phyloP scores from a whole-genome alignment of 306 rosid species.

The Elaeagnus macrophylla region DNA sequence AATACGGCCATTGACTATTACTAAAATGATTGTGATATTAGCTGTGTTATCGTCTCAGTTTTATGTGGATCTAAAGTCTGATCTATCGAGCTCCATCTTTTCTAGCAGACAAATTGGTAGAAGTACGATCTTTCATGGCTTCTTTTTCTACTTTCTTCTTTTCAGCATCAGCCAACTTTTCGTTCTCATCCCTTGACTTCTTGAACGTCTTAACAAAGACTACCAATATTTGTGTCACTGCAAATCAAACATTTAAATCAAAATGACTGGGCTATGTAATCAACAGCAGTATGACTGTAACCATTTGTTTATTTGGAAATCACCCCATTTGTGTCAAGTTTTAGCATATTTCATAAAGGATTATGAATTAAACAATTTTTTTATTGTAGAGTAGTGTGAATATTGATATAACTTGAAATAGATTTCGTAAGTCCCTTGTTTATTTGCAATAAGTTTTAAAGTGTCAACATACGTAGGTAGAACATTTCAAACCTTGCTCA shows the following conservation, averaged over 20 bases:
- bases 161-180: constrained; percentile 74
- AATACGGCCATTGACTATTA: too few species aligned
- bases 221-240: constrained; percentile 84
- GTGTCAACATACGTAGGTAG: constrained; percentile 4
- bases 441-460: too few species aligned
- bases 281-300: not conserved
- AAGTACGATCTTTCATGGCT: constrained; percentile 72
- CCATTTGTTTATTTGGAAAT: too few species aligned
- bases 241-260: constrained; percentile 16
- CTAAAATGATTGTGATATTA: too few species aligned
- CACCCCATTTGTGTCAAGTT: too few species aligned
- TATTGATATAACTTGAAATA: too few species aligned
- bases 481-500: constrained; percentile 77
- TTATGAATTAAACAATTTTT: too few species aligned
- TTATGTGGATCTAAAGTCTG: constrained; percentile 2
- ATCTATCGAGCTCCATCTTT: constrained; percentile 32
- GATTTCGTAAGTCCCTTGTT: too few species aligned
- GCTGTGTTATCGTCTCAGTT: too few species aligned
- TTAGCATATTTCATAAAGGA: too few species aligned
- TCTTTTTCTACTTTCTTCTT: constrained; percentile 85
- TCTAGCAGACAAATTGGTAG: constrained; percentile 28
- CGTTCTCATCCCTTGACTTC: constrained; percentile 92
- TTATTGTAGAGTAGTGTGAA: too few species aligned
- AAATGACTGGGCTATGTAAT: not conserved
- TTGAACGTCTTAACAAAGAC: constrained; percentile 82